Evolutionary conservation across 176 grass and related monocot species (phyloP), one percentile per base, ranked within the genome.

Genomic region (Tillandsia fasciculata): DNA sequence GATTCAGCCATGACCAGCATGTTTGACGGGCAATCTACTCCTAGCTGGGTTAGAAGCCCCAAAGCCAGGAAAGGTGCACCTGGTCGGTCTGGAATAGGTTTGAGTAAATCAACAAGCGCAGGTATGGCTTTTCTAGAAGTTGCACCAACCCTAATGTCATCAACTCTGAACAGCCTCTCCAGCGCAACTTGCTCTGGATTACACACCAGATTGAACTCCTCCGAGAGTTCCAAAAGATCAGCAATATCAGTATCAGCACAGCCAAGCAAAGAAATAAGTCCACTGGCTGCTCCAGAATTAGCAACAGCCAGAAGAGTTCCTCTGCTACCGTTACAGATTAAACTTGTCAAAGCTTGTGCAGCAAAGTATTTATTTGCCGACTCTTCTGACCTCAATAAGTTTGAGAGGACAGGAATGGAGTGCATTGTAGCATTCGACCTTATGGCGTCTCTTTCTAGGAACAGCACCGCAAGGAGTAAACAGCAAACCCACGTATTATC

Each of bases 41-140:
- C 87, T 82, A 94, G 53, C 26, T 99, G 95, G 54, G 90, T 88
- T 75, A 99, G 78, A 81, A 99, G 82, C 79, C 84, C 74, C 64
- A 99, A 90, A 33, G 95, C 77, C 82, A 99, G 83, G 83, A 84
- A 93, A 84, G 95, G 95, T 85, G 95, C 95, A 68, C 95, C 90
- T 75, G 95, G 95, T 84, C 95, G 79, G 66, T 94, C 95, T 64
- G 95, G 95, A 80, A 99, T 99, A 57, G 95, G 95, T 82, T 99
- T 99, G 74, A 99, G 90, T 76, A 99, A 74, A 86, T 99, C 90
- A 77, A 99, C 95, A 83, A 99, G 90, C 83, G 80, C 74, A 82
- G 90, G 90, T 78, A 99, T 99, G 52, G 80, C 84, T 91, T 99
- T 99, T 75, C 85, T 87, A 68, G 90, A 88, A 83, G 95, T 88